Evolutionary conservation across 2,329 filamentous ascomycete genomes (phyloP), one percentile per base, ranked within the genome.

Genomic region (Ophiocordyceps camponoti-floridani): DNA sequence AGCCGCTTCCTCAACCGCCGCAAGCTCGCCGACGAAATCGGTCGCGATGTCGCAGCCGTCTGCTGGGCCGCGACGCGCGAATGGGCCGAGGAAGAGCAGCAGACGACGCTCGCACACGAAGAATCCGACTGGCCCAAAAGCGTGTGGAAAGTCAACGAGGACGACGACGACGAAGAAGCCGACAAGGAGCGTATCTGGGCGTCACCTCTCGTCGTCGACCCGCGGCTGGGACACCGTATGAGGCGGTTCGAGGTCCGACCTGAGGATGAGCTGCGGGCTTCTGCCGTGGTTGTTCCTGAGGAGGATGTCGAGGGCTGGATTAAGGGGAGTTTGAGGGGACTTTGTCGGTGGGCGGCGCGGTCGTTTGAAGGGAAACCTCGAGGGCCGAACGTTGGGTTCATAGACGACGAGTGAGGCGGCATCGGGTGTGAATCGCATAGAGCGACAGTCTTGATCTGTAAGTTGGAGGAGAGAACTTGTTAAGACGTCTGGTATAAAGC

Each of bases 1-100:
- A 83, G 82, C 56, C 83, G 91, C 51, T 98, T 88, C 71, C 69
- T 98, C 48, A 94, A 82, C 60, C 80, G 82, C 48, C 82, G 91
- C 45, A 66, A 75, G 49, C 71, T 94, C n/a, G 89, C 89, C 50
- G 89, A 98, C 57, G 72, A 80, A 41, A 79, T 95, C 48, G 91
- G 91, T 44, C 80, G 84, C 40, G 79, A 95, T 50, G 86, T 93
- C 16, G 89, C 89, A 1, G 82, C 86, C 33, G 79, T 83, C 33
- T 89, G 93, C 47, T 75, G 95, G 35, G 77, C 69, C 45, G 63
- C 67, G 6, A 60, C 68, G 43, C 67, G 73, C 43, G 69, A 72
- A 48, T 77, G 63, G 62, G 63, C 59, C 43, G 61, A 68, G 23
- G 3, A 23, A 33, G 58, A 64, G 55, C 62, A 65, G 52, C 55